Conservation (phyloP, 495 filamentous ascomycete genomes). For the Lasiosphaeria ovina region DNA sequence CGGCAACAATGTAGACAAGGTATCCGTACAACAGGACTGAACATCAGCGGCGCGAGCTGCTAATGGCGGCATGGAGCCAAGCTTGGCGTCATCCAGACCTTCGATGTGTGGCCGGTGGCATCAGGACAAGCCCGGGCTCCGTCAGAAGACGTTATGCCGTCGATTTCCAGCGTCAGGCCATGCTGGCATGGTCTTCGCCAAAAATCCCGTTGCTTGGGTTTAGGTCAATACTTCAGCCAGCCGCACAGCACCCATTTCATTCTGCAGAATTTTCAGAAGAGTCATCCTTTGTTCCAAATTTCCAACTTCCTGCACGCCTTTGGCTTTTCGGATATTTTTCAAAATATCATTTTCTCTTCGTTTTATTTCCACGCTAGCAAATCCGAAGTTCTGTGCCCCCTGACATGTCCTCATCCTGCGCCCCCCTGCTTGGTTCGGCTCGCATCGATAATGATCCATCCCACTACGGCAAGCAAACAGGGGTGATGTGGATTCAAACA, state of each 20-base stretch:
- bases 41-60: not conserved
- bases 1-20: too few relatives aligned
- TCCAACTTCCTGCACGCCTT: too few relatives aligned
- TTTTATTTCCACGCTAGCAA: not conserved
- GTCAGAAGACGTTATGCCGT: constrained; percentile 18
- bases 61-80: not conserved
- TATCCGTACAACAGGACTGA: too few relatives aligned
- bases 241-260: not conserved
- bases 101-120: not conserved
- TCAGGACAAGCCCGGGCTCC: constrained; percentile 4
- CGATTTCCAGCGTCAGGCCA: constrained; percentile 18
- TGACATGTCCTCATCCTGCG: too few relatives aligned
- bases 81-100: not conserved
- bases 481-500: not conserved
- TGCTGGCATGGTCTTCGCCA: not conserved
- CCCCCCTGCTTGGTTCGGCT: constrained; percentile 1
- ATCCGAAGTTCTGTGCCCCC: not conserved
- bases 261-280: too few relatives aligned
- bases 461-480: constrained; percentile 2
- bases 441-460: not conserved
- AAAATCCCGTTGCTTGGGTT: not conserved
- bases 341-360: not conserved
- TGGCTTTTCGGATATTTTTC: too few relatives aligned
- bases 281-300: too few relatives aligned
- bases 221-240: not conserved